Evolutionary conservation across 768 basidiomycete genomes (phyloP).

Genomic region (Coprinellus micaceus): DNA sequence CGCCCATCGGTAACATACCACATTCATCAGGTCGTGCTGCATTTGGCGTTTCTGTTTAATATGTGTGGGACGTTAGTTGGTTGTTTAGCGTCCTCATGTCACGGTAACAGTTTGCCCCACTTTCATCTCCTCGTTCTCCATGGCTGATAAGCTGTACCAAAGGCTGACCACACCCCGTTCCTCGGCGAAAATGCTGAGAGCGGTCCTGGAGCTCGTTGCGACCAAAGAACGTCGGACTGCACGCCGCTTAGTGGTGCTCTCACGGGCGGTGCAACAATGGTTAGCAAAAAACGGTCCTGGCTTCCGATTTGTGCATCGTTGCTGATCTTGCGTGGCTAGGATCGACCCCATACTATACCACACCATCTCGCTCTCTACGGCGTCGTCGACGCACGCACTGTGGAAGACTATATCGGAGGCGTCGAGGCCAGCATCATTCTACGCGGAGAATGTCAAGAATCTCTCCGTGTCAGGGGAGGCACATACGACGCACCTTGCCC

Average conservation of each 20-base stretch:
- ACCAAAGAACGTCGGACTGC: not conserved
- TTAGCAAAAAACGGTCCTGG: too few species aligned
- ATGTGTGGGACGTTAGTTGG: too few species aligned
- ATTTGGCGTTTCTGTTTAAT: too few species aligned
- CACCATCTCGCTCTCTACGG: constrained; percentile 1
- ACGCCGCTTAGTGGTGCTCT: constrained; percentile 2
- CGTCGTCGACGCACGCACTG: not conserved
- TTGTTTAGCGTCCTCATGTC: too few species aligned
- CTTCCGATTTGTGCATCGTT: too few species aligned
- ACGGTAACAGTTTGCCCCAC: not conserved
- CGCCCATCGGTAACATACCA: too few species aligned
- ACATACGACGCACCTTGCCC: constrained; percentile 5
- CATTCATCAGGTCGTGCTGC: too few species aligned
- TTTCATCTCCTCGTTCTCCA: constrained; percentile 1
- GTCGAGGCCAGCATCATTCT: not conserved
- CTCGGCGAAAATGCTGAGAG: not conserved
- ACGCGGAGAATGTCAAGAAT: constrained; percentile 5
- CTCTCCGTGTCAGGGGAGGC: constrained; percentile 7
- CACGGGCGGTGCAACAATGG: constrained; percentile 3
- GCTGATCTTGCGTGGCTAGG: constrained; percentile 4
- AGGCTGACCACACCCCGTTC: not conserved
- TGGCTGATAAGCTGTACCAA: not conserved
- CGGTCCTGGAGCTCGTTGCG: not conserved
- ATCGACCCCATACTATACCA: constrained; percentile 10
- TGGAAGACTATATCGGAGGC: constrained; percentile 1